Percentiles rank a stretch among this genome's conserved stretches.
Conservation (phyloP, 164 flowering plant species). For the Chimonanthus salicifolius region DNA sequence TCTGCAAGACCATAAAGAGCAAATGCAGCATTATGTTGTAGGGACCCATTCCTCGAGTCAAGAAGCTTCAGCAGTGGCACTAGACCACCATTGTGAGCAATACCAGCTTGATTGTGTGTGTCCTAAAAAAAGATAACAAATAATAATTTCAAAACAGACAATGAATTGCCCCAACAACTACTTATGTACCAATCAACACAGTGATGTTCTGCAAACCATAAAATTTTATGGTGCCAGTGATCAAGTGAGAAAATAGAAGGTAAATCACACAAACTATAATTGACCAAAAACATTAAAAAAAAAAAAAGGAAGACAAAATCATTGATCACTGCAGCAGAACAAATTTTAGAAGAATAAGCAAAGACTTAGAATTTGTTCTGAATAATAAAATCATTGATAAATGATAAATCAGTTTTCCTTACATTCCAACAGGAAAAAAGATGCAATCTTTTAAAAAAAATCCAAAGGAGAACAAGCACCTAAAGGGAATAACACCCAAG, state of each 20-base stretch:
- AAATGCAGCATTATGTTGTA: constrained; percentile 99
- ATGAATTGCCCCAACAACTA: background rate
- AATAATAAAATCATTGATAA: too few species aligned
- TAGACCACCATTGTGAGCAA: constrained; percentile 81
- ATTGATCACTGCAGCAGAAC: too few species aligned
- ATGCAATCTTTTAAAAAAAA: too few species aligned
- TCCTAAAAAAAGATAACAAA: constrained; percentile 38
- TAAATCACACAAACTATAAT: too few species aligned
- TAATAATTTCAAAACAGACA: background rate
- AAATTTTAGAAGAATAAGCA: too few species aligned
- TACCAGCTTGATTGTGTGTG: constrained; percentile 92
- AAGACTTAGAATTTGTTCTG: too few species aligned
- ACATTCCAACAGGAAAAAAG: too few species aligned
- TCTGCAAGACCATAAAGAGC: constrained; percentile 98
- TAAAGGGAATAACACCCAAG: too few species aligned
- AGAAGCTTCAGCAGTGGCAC: constrained; percentile 83
- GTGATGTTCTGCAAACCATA: background rate
- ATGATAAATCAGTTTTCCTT: too few species aligned
- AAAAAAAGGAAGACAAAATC: too few species aligned
- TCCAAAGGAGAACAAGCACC: too few species aligned
- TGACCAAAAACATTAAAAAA: too few species aligned
- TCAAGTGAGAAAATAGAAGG: background rate
- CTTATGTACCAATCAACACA: background rate
- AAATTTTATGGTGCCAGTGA: background rate
- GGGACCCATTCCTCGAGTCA: constrained; percentile 86